Percentiles rank a stretch among this genome's conserved stretches.
phyloP scores from a whole-genome alignment of 768 basidiomycete genomes.

The Nevesoporus exiguus region DNA sequence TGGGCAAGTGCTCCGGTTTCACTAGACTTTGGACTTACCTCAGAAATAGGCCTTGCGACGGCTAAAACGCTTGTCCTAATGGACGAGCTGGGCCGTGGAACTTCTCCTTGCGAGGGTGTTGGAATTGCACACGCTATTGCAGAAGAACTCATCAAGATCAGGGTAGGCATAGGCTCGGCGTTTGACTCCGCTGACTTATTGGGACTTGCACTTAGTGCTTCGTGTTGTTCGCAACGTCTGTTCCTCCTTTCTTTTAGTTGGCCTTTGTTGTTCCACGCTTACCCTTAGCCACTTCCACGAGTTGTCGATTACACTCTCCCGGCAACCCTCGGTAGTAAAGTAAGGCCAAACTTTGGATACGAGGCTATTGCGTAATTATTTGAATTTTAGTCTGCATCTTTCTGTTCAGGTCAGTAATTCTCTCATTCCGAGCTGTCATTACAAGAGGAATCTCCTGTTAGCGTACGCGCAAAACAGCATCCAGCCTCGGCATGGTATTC shows the following conservation, averaged over 20 bases:
- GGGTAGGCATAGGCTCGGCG: slow-evolving; percentile 42
- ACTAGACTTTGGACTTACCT: neutral
- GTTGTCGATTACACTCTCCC: slow-evolving; percentile 69
- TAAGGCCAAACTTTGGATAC: slow-evolving; percentile 33
- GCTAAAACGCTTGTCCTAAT: slow-evolving; percentile 73
- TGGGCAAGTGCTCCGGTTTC: slow-evolving; percentile 44
- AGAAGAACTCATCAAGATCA: slow-evolving; percentile 67
- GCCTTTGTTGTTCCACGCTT: slow-evolving; percentile 1
- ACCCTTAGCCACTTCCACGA: slow-evolving; percentile 71
- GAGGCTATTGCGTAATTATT: neutral
- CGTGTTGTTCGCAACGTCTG: slow-evolving; percentile 88
- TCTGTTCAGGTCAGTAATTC: slow-evolving; percentile 60
- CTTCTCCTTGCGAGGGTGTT: slow-evolving; percentile 76
- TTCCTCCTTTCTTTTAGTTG: neutral
- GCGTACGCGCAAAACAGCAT: slow-evolving; percentile 51
- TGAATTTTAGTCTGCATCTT: slow-evolving; percentile 63
- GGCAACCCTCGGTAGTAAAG: slow-evolving; percentile 80
- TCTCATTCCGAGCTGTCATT: neutral
- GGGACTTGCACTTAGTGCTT: slow-evolving; percentile 64
- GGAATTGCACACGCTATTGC: slow-evolving; percentile 84
- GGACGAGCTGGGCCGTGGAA: slow-evolving; percentile 93
- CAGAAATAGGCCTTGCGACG: slow-evolving; percentile 59
- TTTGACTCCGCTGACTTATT: neutral
- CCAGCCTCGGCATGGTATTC: slow-evolving; percentile 67
- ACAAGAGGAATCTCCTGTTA: slow-evolving; percentile 23